Conservation (phyloP, 345 rosid species). For the Citrus hindsii region DNA sequence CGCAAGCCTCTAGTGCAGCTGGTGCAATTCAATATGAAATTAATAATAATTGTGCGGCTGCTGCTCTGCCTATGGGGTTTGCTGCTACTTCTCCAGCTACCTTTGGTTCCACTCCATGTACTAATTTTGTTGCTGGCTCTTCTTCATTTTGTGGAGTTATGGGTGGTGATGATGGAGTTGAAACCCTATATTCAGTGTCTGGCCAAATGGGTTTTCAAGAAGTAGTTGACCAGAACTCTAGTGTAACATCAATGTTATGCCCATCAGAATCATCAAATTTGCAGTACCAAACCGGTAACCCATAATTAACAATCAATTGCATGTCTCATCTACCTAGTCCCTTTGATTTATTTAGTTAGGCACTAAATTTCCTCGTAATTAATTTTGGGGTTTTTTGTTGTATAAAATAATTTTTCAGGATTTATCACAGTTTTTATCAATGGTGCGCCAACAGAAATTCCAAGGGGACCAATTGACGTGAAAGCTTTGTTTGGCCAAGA, state of each 20-base stretch:
- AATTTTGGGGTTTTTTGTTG: background rate
- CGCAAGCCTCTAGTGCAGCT: slow-evolving; percentile 25
- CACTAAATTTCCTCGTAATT: background rate
- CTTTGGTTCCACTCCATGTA: slow-evolving; percentile 32
- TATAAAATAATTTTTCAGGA: slow-evolving; percentile 32
- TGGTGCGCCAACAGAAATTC: slow-evolving; percentile 77
- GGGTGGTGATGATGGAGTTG: slow-evolving; percentile 38
- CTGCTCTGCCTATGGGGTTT: slow-evolving; percentile 29
- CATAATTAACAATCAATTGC: slow-evolving; percentile 8
- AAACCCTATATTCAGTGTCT: slow-evolving; percentile 45
- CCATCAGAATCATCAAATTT: slow-evolving; percentile 61
- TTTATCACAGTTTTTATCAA: slow-evolving; percentile 74
- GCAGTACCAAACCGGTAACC: slow-evolving; percentile 69
- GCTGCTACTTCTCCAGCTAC: slow-evolving; percentile 21
- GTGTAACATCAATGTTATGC: slow-evolving; percentile 46
- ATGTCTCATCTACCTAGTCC: slow-evolving; percentile 13
- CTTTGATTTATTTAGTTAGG: background rate
- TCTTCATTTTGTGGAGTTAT: slow-evolving; percentile 52
- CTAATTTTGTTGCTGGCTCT: slow-evolving; percentile 36
- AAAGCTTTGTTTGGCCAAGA: slow-evolving; percentile 77
- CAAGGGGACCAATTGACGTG: slow-evolving; percentile 73
- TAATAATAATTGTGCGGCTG: slow-evolving; percentile 13
- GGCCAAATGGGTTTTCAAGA: slow-evolving; percentile 69
- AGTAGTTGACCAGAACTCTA: slow-evolving; percentile 43
- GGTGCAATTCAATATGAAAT: slow-evolving; percentile 44